Conservation (phyloP, 495 filamentous ascomycete genomes). For the Tuber calosporum region DNA sequence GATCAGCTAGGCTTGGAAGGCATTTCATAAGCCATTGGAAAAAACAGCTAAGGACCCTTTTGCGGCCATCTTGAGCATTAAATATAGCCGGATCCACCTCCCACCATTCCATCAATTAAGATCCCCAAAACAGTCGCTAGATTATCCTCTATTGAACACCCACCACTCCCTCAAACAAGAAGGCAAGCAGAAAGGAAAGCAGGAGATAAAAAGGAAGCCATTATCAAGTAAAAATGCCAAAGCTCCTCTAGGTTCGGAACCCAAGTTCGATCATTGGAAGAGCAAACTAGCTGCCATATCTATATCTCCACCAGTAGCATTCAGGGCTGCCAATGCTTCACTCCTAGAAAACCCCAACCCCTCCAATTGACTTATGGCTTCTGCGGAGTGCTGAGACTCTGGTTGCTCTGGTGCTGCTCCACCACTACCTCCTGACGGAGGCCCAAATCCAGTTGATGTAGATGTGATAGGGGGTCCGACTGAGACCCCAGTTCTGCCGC, state of each 20-base stretch:
- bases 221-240: not conserved
- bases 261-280: slow-evolving; percentile 46
- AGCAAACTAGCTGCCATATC: slow-evolving; percentile 79
- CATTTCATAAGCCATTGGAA: not conserved
- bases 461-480: slow-evolving; percentile 52
- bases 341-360: slow-evolving; percentile 72
- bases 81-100: not conserved
- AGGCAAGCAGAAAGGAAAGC: not conserved
- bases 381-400: slow-evolving; percentile 48
- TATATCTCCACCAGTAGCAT: slow-evolving; percentile 75
- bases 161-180: not conserved
- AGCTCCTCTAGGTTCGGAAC: not conserved
- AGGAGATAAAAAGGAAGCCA: not conserved
- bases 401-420: slow-evolving; percentile 29
- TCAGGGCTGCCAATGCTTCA: slow-evolving; percentile 69
- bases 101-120: not conserved
- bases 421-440: slow-evolving; percentile 6
- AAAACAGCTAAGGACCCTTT: not conserved
- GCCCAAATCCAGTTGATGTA: slow-evolving; percentile 37
- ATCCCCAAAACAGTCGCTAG: not conserved
- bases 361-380: slow-evolving; percentile 62
- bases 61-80: not conserved
- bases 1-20: not conserved
- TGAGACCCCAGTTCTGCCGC: slow-evolving; percentile 75
- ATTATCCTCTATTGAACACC: slow-evolving; percentile 6